A percentile compares a stretch with the other conserved stretches of the same genome.
Conservation (phyloP, 106 monocot genomes). For the Xerophyta viscosa region DNA sequence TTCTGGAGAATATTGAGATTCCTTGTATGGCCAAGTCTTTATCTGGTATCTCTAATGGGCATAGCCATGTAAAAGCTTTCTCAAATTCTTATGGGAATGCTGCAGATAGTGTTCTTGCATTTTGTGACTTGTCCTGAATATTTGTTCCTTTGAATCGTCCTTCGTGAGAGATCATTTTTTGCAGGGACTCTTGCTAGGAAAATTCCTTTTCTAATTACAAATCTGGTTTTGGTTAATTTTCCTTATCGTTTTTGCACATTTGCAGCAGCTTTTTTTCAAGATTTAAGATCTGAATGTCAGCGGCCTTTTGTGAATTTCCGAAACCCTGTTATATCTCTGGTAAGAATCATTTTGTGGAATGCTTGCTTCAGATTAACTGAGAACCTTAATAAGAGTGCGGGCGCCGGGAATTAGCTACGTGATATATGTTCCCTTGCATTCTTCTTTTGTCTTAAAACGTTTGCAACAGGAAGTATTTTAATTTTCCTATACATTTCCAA, state of each 20-base stretch:
- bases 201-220: no score
- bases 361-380: background rate
- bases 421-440: no score
- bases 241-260: slow-evolving; percentile 3
- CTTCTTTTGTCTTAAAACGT: no score
- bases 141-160: no score
- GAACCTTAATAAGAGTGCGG: no score
- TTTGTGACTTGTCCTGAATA: no score
- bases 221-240: slow-evolving; percentile 1
- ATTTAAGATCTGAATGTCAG: slow-evolving; percentile 22
- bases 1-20: slow-evolving; percentile 75
- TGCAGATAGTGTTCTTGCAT: slow-evolving; percentile 19
- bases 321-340: slow-evolving; percentile 90
- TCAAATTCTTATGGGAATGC: slow-evolving; percentile 45
- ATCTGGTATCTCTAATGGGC: slow-evolving; percentile 16
- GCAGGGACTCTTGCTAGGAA: no score
- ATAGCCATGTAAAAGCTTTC: slow-evolving; percentile 8
- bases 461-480: no score
- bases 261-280: slow-evolving; percentile 27
- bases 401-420: no score
- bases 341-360: slow-evolving; percentile 18
- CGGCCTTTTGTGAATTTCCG: slow-evolving; percentile 78
- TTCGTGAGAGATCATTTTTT: no score
- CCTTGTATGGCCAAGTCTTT: slow-evolving; percentile 12
- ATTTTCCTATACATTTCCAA: no score